Evolutionary conservation across 805 yeast species (phyloP), one percentile per base, ranked within the genome.

Genomic region (Sugiyamaella americana): DNA sequence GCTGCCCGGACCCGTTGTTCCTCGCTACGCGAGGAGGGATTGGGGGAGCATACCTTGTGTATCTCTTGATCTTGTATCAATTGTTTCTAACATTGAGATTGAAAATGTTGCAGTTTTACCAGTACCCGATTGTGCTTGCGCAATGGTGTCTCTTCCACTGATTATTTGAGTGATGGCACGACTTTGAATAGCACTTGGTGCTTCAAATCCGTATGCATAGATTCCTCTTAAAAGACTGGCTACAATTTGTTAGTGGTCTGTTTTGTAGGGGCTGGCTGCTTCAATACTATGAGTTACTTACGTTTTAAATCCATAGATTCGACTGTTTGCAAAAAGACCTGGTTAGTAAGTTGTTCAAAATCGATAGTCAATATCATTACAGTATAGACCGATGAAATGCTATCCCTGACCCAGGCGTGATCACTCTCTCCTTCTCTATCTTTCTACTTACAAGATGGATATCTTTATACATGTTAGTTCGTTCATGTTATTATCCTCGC

Each of bases 81-180:
- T 77, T 51, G 58, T 60, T 60, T 76, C 75, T 40, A 76, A 63
- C 62, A 72, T 67, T 38, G 77, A 83, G 56, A 91, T 87, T 53
- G 87, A 73, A 69, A 80, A 84, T 19, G 94, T 84, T 48, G 94
- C 94, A n/a, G 94, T 84, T 69, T 84, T 84, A 65, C 94, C 94
- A 23, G 94, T 84, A 64, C 94, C 94, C 29, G 91, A 84, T 69
- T 84, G 94, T 44, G 93, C 91, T 68, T 84, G 94, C 48, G 93
- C 94, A 54, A 84, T 74, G 0, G 76, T 72, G 60, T 84, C 91
- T 58, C 81, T 68, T 38, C 89, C 89, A 48, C 79, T 76, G 51
- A 84, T 80, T 56, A 84, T 83, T 60, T 84, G 91, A 63, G 79
- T 72, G 55, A 84, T 84, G 41, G 93, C 94, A 58, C 93, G 70